Evolutionary conservation across 768 basidiomycete genomes (phyloP), one percentile per base, ranked within the genome.

Genomic region (Stropharia rugosoannulata): DNA sequence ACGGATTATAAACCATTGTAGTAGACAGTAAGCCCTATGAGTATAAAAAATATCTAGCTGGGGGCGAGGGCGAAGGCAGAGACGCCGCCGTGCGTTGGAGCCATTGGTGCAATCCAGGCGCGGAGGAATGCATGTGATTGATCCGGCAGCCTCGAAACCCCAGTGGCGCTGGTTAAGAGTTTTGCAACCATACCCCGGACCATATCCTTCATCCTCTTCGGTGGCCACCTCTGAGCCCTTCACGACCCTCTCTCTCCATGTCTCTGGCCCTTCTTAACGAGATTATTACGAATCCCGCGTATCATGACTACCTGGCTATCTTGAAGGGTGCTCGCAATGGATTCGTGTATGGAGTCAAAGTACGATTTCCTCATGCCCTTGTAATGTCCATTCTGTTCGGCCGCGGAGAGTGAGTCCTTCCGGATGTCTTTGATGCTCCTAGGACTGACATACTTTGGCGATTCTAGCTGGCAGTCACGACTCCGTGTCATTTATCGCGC

Each of bases 321-420:
- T 72, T 98, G 67, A 99, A 99, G 70, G 96, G 97, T 42, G 91
- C 93, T 32, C 82, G 93, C 40, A 94, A 94, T 67, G 93, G 93
- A 4, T 82, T 93, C 57, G 89, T 94, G 8, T 95, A 94, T 63
- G 93, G 93, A 37, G 89, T 88, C 62, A 93, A 94, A 73, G 89
- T 96, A 59, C 78, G 94, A 41, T 95, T 96, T 64, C 96, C 96
- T 38, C 96, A 98, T 80, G 96, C 96, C 1, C 76, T 98, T 27
- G 88, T 98, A 48, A 98, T 98, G 95, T 90, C 94, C 19, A 82
- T 97, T 57, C 77, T 98, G 40, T 98, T 98, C 66, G 93, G 94
- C 32, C 82, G 88, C 46, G 94, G 94, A 75, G 84, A 90, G 93
- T 97, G 63, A 70, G 93, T 83, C 4, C 19, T 32, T n/a, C 22